These are phyloP conservation scores for Euphrasia confusa DNA, from an alignment of 257 asterid genomes.

Conservation along the genomic window DNA sequence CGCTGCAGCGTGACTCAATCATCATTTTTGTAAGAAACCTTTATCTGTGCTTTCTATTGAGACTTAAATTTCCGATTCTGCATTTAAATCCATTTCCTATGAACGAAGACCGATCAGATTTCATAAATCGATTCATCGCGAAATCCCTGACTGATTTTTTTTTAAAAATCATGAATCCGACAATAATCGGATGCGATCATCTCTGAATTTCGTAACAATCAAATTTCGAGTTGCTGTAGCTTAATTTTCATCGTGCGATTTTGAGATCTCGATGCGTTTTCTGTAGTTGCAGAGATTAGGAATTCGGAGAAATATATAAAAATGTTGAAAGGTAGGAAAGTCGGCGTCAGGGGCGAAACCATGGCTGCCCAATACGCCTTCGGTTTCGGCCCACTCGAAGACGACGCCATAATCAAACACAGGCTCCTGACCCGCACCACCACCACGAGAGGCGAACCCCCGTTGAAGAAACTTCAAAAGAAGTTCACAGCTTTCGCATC, in stretches of 20 bases:
- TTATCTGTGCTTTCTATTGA: not conserved
- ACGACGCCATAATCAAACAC: conserved; percentile 78
- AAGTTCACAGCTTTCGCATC: conserved; percentile 67
- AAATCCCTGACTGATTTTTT: too few relatives aligned
- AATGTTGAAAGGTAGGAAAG: conserved; percentile 76
- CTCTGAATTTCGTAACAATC: not conserved
- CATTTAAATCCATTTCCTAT: too few relatives aligned
- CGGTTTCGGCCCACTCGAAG: conserved; percentile 72
- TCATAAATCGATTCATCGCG: too few relatives aligned
- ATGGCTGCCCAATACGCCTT: conserved; percentile 71
- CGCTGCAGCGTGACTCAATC: not conserved
- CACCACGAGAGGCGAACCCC: conserved; percentile 96
- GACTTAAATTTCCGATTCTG: too few relatives aligned
- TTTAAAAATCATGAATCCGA: too few relatives aligned
- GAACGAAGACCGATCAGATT: too few relatives aligned
- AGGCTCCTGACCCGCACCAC: conserved; percentile 94
- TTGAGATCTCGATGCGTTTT: conserved; percentile 19
- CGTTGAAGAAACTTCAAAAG: conserved; percentile 89
- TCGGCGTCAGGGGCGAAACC: conserved; percentile 56
- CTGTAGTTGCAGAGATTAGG: conserved; percentile 29
- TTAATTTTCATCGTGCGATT: too few relatives aligned
- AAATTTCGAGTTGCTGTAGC: too few relatives aligned
- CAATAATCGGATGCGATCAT: not conserved
- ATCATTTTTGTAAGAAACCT: not conserved
- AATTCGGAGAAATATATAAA: conserved; percentile 23